A percentile compares a stretch with the other conserved stretches of the same genome.
These are phyloP conservation scores for Ricinus communis DNA, from an alignment of 345 rosid genomes.

Conservation along the genomic window DNA sequence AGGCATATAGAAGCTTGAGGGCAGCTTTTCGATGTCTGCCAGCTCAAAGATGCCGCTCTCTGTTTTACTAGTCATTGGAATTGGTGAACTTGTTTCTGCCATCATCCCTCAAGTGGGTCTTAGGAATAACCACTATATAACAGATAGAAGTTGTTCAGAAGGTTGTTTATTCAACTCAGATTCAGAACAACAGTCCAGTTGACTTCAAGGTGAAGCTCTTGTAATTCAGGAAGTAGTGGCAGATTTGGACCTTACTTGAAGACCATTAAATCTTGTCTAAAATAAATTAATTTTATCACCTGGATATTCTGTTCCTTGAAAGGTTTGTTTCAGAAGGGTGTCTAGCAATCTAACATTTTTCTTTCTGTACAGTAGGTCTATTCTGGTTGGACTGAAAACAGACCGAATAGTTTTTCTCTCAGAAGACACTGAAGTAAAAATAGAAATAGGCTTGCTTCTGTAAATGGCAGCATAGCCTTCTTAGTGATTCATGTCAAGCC, in stretches of 20 bases:
- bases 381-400: too few relatives aligned
- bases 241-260: not conserved
- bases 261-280: not conserved
- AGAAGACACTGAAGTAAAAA: too few relatives aligned
- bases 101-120: not conserved
- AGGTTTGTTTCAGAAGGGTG: too few relatives aligned
- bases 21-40: not conserved
- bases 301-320: too few relatives aligned
- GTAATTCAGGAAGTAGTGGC: not conserved
- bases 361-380: too few relatives aligned
- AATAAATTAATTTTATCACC: not conserved
- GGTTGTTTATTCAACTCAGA: not conserved
- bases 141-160: not conserved
- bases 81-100: not conserved
- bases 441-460: too few relatives aligned
- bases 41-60: not conserved
- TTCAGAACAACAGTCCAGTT: not conserved
- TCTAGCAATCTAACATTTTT: too few relatives aligned
- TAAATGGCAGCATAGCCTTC: too few relatives aligned
- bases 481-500: too few relatives aligned
- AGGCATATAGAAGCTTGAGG: constrained; percentile 1
- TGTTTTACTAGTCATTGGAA: not conserved
- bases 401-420: too few relatives aligned
- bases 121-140: too few relatives aligned
- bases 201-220: not conserved